Conservation (phyloP, 2,329 filamentous ascomycete genomes). For the Ophiobolus disseminans region DNA sequence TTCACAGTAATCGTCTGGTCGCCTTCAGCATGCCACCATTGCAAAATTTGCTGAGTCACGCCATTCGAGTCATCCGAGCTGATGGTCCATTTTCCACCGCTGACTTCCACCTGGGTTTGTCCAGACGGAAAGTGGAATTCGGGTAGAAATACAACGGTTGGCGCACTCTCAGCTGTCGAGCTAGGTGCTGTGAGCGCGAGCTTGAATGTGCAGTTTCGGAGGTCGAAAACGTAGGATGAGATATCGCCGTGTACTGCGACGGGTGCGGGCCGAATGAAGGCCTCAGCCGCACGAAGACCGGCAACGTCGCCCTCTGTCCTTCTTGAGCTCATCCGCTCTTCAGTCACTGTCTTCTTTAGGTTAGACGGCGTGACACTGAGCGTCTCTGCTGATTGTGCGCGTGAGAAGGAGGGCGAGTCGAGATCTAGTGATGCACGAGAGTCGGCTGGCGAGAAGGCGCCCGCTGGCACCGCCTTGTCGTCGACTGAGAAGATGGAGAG, state of each 20-base stretch:
- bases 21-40: constrained; percentile 92
- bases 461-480: constrained; percentile 68
- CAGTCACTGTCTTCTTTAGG: constrained; percentile 74
- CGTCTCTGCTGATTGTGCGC: constrained; percentile 57
- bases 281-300: constrained; percentile 89
- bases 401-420: constrained; percentile 62
- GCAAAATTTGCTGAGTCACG: constrained; percentile 74
- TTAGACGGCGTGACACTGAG: constrained; percentile 73
- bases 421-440: constrained; percentile 59
- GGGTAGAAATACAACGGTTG: constrained; percentile 85
- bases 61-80: constrained; percentile 73
- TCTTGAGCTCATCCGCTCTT: constrained; percentile 53
- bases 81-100: constrained; percentile 89
- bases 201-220: constrained; percentile 78
- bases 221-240: constrained; percentile 77
- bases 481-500: constrained; percentile 87
- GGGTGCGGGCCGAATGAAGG: constrained; percentile 86
- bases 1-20: constrained; percentile 80
- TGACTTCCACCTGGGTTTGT: constrained; percentile 74
- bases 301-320: constrained; percentile 34
- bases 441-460: constrained; percentile 58
- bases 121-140: constrained; percentile 89
- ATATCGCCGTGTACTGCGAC: constrained; percentile 77
- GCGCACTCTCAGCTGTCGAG: constrained; percentile 67
- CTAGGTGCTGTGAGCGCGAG: constrained; percentile 71